Base-by-base conservation (phyloP, 345 rosid species). In the Garcia nutans region DNA sequence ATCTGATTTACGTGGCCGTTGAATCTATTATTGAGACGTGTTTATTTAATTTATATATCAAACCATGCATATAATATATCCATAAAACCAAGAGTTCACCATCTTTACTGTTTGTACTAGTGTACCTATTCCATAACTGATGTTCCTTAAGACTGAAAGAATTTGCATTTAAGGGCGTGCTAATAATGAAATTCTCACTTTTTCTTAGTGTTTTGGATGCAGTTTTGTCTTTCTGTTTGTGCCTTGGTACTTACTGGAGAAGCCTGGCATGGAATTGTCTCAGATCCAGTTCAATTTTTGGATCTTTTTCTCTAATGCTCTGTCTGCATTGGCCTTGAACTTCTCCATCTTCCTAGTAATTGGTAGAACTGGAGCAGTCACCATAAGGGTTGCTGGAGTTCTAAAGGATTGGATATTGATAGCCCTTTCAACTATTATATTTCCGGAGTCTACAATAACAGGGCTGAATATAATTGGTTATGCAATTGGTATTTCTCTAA, bases 371-470 rank as follows among this genome's bases (percentile, higher is more conserved):
- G 97, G 98, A 70, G 99, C 99, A 0, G 95, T 96, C 63, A 93
- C 97, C 28, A 85, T 93, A 72, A 88, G 98, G 72, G 99, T 96
- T 74, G 99, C 98, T 74, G 98, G 99, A 58, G 98, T 93, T 76
- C 86, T 96, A 52, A 96, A 93, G 83, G 99, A 93, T 81, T 96
- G 99, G 98, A 96, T 93, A 82, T 84, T 96, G 65, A 93, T 93
- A 76, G 99, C 97, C 70, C 97, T 94, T 77, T 94, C 97, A 22
- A 92, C 97, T 3, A 89, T 95, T 79, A 83, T 95, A 77, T 93
- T 93, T 67, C 97, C 97, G 0, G 99, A 95, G 82, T 93, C 99
- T 55, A 85, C 93, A 41, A 94, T 94, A 80, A 94, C 98, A 5
- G 95, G 98, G 79, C 83, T 96, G 69, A 96, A 96, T 76, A 93